These are phyloP conservation scores for Aureoboletus auriporus DNA, from an alignment of 768 basidiomycete species.

Conservation along the genomic window DNA sequence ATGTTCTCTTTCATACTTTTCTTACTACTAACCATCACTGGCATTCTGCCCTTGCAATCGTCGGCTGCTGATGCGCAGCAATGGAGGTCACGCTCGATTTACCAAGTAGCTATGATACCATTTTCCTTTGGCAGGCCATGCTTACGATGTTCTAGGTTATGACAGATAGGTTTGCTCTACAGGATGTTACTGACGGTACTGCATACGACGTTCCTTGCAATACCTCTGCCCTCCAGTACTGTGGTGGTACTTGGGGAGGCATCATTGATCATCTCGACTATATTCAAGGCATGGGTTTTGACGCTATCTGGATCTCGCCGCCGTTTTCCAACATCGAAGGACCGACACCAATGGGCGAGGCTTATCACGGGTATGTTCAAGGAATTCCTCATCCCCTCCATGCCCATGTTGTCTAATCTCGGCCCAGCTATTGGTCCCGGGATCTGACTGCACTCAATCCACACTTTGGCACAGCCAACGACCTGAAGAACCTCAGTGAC, in stretches of 20 bases:
- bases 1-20: constrained; percentile 12
- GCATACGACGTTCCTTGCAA: constrained; percentile 39
- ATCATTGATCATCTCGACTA: constrained; percentile 56
- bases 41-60: constrained; percentile 8
- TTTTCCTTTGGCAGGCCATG: background rate
- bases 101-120: constrained; percentile 36
- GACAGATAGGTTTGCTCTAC: constrained; percentile 60
- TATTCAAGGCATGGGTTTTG: constrained; percentile 60
- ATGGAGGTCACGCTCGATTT: constrained; percentile 52
- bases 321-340: constrained; percentile 47
- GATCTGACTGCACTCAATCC: constrained; percentile 46
- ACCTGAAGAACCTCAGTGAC: constrained; percentile 44
- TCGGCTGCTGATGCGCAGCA: constrained; percentile 40
- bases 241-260: constrained; percentile 55
- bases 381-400: background rate
- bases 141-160: constrained; percentile 34
- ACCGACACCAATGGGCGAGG: constrained; percentile 46
- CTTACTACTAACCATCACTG: constrained; percentile 7
- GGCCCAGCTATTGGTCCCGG: constrained; percentile 47
- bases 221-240: constrained; percentile 45
- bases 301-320: constrained; percentile 58
- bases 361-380: constrained; percentile 48
- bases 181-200: constrained; percentile 27
- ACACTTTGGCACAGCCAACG: constrained; percentile 49
- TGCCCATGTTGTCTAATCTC: background rate